Evolutionary conservation across 768 basidiomycete genomes (phyloP).

Genomic region (Tricholoma sp.): DNA sequence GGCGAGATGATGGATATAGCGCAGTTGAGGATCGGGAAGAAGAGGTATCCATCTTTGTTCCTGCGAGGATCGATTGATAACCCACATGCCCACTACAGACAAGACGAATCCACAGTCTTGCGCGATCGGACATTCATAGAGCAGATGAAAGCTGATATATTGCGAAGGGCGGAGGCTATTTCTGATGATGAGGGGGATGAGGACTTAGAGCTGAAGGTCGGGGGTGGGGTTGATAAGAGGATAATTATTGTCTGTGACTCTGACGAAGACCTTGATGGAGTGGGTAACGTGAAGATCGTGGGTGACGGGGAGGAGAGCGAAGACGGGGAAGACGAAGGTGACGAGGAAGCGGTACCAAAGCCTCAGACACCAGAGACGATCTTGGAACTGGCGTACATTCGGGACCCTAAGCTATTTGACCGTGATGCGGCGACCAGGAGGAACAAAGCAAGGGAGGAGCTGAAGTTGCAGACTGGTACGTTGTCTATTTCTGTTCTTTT

Average conservation of each 20-base stretch:
- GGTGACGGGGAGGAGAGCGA: conserved; percentile 56
- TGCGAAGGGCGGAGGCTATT: conserved; percentile 68
- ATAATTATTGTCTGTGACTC: conserved; percentile 23
- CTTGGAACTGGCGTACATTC: conserved; percentile 74
- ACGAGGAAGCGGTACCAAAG: conserved; percentile 15
- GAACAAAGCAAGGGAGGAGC: conserved; percentile 58
- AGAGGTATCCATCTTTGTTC: conserved; percentile 19
- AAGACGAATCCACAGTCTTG: conserved; percentile 38
- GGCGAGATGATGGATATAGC: conserved; percentile 63
- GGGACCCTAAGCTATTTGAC: conserved; percentile 71
- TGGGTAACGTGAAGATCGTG: conserved; percentile 41
- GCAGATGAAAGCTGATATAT: conserved; percentile 78
- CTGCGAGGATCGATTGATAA: conserved; percentile 3
- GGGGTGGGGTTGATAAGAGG: conserved; percentile 18
- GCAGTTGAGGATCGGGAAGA: conserved; percentile 60
- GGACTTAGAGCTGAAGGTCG: conserved; percentile 21
- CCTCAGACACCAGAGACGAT: conserved; percentile 48
- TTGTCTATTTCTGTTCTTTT: background rate
- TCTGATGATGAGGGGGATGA: conserved; percentile 65
- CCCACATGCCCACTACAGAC: conserved; percentile 23
- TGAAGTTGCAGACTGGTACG: conserved; percentile 60
- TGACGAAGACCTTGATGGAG: conserved; percentile 53
- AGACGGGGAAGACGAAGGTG: conserved; percentile 33
- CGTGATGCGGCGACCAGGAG: conserved; percentile 69
- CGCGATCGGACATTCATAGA: conserved; percentile 59